Evolutionary conservation across 768 basidiomycete genomes (phyloP), one percentile per base, ranked within the genome.

Genomic region (Melanogaster broomeanus): DNA sequence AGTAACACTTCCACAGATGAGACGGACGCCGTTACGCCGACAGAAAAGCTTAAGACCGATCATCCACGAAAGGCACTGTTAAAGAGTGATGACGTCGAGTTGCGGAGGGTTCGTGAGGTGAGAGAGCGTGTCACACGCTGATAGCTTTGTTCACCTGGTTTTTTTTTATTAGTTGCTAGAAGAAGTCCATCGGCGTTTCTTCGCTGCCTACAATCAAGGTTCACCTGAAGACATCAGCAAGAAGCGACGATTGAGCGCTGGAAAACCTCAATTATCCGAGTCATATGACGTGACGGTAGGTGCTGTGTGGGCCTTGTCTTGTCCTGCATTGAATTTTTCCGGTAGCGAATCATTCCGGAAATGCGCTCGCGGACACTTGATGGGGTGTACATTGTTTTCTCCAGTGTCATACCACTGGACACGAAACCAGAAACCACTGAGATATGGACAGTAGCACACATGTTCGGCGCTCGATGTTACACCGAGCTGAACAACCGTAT

Each of bases 321-420:
- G 39, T 45, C 28, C 16, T 28, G 15, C 18, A 43, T 22, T 48
- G 28, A 48, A 30, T 30, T 42, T 42, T 41, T 34, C 58, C 34
- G 35, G 7, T 60, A 98, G 95, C 72, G 69, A 46, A 97, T 99
- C 57, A 95, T 98, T 45, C 91, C 92, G 13, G 74, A 76, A 48
- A 78, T 96, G 68, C 87, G 96, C 47, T 65, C 75, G 21, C 79
- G 83, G 59, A 87, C 91, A 0, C 77, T 98, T n/a, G 77, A 79
- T 31, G 90, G 88, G 25, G 79, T 87, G 25, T 83, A 89, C 62
- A 80, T 99, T 28, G 77, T 96, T 31, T 98, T 99, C 71, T 98
- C 96, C 1, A 92, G 94, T 50, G 84, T 99, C 35, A 94, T 98
- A 49, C 94, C 96, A 4, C 80, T 95, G n/a, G 88, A 93, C 61